Conservation (phyloP, 2,329 filamentous ascomycete species). For the Monosporascus sp. region DNA sequence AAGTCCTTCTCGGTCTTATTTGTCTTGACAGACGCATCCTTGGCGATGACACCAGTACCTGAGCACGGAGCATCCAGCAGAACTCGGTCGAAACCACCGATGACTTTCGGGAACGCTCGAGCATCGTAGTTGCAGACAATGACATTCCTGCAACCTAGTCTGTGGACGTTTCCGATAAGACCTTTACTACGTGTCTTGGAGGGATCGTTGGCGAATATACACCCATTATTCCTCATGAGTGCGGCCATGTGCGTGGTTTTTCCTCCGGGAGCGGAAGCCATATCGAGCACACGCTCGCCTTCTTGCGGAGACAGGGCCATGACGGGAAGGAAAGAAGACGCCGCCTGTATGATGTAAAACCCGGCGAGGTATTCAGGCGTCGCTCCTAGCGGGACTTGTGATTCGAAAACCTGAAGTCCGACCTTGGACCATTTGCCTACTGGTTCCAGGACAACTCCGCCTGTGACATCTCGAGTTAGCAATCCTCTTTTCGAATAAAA, state of each 20-base stretch:
- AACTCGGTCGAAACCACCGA: slow-evolving; percentile 93
- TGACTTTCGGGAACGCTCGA: slow-evolving; percentile 85
- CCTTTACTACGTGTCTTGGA: slow-evolving; percentile 91
- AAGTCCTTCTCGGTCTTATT: slow-evolving; percentile 98
- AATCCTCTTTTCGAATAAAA: neutral
- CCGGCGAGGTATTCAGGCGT: slow-evolving; percentile 96
- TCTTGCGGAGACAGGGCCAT: slow-evolving; percentile 96
- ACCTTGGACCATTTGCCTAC: slow-evolving; percentile 99
- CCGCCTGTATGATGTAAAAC: slow-evolving; percentile 96
- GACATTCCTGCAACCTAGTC: slow-evolving; percentile 86
- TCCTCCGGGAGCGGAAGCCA: slow-evolving; percentile 92
- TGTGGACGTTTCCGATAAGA: slow-evolving; percentile 96
- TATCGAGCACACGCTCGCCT: slow-evolving; percentile 83
- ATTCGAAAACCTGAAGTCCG: slow-evolving; percentile 93
- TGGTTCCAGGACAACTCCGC: slow-evolving; percentile 91
- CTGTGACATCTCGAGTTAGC: slow-evolving; percentile 60
- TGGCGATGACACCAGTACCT: slow-evolving; percentile 94
- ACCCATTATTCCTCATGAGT: slow-evolving; percentile 94
- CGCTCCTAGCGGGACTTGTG: slow-evolving; percentile 76
- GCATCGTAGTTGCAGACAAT: slow-evolving; percentile 96
- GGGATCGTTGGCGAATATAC: slow-evolving; percentile 93
- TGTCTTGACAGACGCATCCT: slow-evolving; percentile 94
- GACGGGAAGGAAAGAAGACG: slow-evolving; percentile 92
- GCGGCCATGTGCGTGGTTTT: slow-evolving; percentile 97
- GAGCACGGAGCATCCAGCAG: slow-evolving; percentile 93